Evolutionary conservation across 768 basidiomycete genomes (phyloP).

Genomic region (Krasilnikovozyma curviuscula): DNA sequence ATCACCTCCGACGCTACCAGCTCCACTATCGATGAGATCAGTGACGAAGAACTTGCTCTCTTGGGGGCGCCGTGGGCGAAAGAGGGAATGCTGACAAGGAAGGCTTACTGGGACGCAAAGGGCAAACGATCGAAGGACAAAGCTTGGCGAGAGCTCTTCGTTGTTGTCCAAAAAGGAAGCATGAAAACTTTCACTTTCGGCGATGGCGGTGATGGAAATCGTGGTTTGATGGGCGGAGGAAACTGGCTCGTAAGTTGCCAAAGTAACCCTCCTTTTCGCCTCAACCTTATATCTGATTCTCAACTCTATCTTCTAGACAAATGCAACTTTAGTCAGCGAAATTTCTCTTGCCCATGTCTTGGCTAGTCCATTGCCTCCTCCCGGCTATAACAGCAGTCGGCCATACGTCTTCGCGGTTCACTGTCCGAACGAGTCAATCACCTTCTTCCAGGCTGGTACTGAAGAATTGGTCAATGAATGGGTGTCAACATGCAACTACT

Average conservation of each 20-base stretch:
- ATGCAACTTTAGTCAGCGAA: constrained; percentile 65
- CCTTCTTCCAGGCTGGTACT: constrained; percentile 95
- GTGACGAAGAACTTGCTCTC: constrained; percentile 85
- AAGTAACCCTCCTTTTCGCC: neutral
- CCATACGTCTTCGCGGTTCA: constrained; percentile 92
- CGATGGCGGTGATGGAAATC: constrained; percentile 31
- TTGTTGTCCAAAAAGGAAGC: constrained; percentile 86
- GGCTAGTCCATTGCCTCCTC: constrained; percentile 68
- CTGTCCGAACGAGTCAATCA: constrained; percentile 69
- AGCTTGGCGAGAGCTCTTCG: constrained; percentile 82
- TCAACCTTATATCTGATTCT: neutral
- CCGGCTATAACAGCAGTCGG: constrained; percentile 75
- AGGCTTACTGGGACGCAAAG: constrained; percentile 76
- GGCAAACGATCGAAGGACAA: constrained; percentile 75
- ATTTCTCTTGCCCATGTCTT: constrained; percentile 71
- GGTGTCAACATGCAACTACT: constrained; percentile 98
- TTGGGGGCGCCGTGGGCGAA: constrained; percentile 98
- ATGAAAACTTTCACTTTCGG: constrained; percentile 93
- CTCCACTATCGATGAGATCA: constrained; percentile 45
- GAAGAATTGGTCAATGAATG: constrained; percentile 97
- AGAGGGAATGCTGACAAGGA: constrained; percentile 86
- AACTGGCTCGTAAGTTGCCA: constrained; percentile 80
- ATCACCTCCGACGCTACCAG: constrained; percentile 42
- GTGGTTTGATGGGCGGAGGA: constrained; percentile 58
- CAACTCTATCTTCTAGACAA: constrained; percentile 37